Evolutionary conservation across 208 protist species (phyloP).

Genomic region (Angomonas ambiguus): DNA sequence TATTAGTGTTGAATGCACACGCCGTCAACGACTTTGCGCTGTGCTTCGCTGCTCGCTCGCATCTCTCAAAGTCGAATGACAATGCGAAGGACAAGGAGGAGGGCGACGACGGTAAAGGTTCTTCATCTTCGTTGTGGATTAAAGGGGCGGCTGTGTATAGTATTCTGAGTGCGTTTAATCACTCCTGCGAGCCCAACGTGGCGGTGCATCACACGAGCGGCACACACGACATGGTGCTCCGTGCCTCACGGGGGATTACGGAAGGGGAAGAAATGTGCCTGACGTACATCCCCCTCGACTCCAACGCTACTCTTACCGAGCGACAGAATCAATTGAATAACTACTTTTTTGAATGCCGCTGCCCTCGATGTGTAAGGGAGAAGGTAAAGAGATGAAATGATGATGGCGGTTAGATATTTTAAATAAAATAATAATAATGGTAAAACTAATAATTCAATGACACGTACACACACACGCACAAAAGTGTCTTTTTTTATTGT

Average conservation of each 20-base stretch:
- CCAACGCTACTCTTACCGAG: constrained; percentile 20
- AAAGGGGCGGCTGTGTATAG: constrained; percentile 76
- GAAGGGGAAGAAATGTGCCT: constrained; percentile 62
- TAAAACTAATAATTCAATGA: background rate
- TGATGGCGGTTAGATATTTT: background rate
- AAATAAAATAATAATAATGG: background rate
- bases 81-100: background rate
- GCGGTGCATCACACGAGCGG: constrained; percentile 28
- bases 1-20: constrained; percentile 70
- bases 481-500: constrained; percentile 11
- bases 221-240: constrained; percentile 66
- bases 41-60: background rate
- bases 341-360: constrained; percentile 79
- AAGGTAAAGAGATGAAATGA: background rate
- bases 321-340: constrained; percentile 37
- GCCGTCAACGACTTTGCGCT: constrained; percentile 53
- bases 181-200: constrained; percentile 71
- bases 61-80: background rate
- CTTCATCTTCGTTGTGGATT: constrained; percentile 33
- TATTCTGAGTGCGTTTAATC: constrained; percentile 71
- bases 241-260: constrained; percentile 33
- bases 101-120: background rate
- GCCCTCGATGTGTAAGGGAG: constrained; percentile 32
- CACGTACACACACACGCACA: background rate
- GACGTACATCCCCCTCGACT: constrained; percentile 66